Percentiles rank a stretch among this genome's conserved stretches.
These are phyloP conservation scores for Sutorius eximius DNA, from an alignment of 1,284 basidiomycete species.

Conservation along the genomic window DNA sequence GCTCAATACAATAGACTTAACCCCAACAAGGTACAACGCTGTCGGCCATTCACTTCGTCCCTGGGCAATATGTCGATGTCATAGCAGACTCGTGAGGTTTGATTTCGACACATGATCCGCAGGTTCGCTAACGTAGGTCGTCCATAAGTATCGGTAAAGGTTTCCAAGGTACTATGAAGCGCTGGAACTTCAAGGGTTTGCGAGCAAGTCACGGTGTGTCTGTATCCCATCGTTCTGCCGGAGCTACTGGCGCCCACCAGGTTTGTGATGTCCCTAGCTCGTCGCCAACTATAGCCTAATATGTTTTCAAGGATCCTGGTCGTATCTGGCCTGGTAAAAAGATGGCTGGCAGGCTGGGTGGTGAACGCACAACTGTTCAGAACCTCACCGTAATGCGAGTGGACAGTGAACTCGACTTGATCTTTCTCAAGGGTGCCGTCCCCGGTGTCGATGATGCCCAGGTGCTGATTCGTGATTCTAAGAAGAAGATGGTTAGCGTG, in stretches of 20 bases:
- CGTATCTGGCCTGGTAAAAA: conserved; percentile 96
- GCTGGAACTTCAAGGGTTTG: conserved; percentile 91
- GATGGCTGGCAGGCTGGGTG: conserved; percentile 96
- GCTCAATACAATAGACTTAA: neutral
- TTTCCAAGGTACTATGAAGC: conserved; percentile 97
- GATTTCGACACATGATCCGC: neutral
- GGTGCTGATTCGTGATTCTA: conserved; percentile 77
- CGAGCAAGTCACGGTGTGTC: conserved; percentile 97
- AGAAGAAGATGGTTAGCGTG: conserved; percentile 74
- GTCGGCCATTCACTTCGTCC: conserved; percentile 94
- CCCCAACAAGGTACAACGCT: conserved; percentile 72
- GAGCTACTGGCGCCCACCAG: conserved; percentile 95
- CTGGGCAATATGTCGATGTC: conserved; percentile 96
- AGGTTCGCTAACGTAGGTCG: conserved; percentile 9
- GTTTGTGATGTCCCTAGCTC: conserved; percentile 42
- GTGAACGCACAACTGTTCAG: conserved; percentile 79
- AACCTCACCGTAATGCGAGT: conserved; percentile 90
- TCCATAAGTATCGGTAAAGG: conserved; percentile 87
- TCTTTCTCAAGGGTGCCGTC: conserved; percentile 81
- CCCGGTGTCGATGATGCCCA: conserved; percentile 78
- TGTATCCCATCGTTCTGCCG: conserved; percentile 88
- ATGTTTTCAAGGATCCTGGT: conserved; percentile 75
- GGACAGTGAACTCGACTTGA: conserved; percentile 81
- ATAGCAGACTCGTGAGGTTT: conserved; percentile 81
- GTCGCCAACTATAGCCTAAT: conserved; percentile 12